Evolutionary conservation across 1,284 basidiomycete genomes (phyloP).

Genomic region (Kalmanozyma brasiliensis): DNA sequence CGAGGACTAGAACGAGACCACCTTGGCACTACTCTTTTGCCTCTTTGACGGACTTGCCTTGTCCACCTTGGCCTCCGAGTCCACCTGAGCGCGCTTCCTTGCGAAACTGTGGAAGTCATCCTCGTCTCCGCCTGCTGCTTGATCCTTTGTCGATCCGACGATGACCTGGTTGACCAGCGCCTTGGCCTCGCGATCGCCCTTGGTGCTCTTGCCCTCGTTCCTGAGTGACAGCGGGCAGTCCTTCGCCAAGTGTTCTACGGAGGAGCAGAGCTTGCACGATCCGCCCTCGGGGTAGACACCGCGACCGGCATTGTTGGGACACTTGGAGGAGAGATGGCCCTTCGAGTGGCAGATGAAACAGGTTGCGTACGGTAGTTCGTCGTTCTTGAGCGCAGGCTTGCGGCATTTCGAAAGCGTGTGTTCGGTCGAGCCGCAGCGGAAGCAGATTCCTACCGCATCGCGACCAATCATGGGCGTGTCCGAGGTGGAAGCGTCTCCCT

Average conservation of each 20-base stretch:
- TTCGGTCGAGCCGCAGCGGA: constrained; percentile 82
- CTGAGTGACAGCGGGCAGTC: constrained; percentile 78
- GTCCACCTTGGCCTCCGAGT: constrained; percentile 64
- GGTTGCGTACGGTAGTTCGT: constrained; percentile 81
- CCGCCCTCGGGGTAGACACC: constrained; percentile 93
- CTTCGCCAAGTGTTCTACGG: constrained; percentile 84
- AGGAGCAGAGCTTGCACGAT: constrained; percentile 88
- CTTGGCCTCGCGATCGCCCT: constrained; percentile 24
- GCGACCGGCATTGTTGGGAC: constrained; percentile 80
- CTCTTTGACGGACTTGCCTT: constrained; percentile 10
- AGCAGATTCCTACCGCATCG: constrained; percentile 60
- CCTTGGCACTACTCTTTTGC: constrained; percentile 25
- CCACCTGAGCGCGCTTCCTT: constrained; percentile 74
- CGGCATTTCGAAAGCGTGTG: constrained; percentile 84
- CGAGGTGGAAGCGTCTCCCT: constrained; percentile 10
- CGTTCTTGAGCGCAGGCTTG: constrained; percentile 72
- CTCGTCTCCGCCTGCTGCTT: constrained; percentile 79
- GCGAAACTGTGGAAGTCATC: constrained; percentile 88
- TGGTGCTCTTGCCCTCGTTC: constrained; percentile 59
- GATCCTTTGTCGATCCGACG: constrained; percentile 66
- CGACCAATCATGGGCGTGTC: constrained; percentile 61
- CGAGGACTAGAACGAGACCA: constrained; percentile 14
- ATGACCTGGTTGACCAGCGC: constrained; percentile 26
- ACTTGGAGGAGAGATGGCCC: constrained; percentile 83
- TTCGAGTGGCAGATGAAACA: constrained; percentile 83